Conservation (phyloP, 805 yeast genomes). For the Lipomyces starkeyi region DNA sequence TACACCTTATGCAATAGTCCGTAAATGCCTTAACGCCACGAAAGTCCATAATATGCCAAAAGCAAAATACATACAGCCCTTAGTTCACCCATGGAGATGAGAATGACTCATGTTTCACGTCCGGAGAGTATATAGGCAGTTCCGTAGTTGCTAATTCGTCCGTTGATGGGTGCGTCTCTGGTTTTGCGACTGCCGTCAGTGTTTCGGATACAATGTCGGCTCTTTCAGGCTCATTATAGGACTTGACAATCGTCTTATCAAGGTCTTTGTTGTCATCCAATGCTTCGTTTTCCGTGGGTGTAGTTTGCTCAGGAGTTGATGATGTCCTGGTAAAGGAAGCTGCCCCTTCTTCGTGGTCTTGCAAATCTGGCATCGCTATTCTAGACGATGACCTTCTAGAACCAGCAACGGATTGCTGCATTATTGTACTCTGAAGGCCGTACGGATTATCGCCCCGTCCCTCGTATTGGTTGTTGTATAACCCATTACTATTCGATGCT, state of each 20-base stretch:
- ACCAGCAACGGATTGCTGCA: background rate
- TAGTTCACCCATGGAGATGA: constrained; percentile 2
- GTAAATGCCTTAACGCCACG: background rate
- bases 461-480: background rate
- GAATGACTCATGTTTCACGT: background rate
- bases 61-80: background rate
- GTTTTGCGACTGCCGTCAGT: background rate
- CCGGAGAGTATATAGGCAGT: background rate
- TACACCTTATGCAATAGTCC: background rate
- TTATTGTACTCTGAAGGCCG: constrained; percentile 7
- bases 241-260: background rate
- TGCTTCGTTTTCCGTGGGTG: background rate
- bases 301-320: background rate
- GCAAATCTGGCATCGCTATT: constrained; percentile 5
- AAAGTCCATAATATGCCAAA: background rate
- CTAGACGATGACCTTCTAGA: background rate
- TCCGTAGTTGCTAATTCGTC: background rate
- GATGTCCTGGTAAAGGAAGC: constrained; percentile 16
- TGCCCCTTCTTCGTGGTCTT: constrained; percentile 21
- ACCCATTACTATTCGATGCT: no score
- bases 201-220: background rate
- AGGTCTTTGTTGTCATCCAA: background rate
- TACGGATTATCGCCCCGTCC: background rate
- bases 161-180: background rate
- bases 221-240: background rate